Conservation (phyloP, 2,329 filamentous ascomycete genomes). For the Clonostachys byssicola region DNA sequence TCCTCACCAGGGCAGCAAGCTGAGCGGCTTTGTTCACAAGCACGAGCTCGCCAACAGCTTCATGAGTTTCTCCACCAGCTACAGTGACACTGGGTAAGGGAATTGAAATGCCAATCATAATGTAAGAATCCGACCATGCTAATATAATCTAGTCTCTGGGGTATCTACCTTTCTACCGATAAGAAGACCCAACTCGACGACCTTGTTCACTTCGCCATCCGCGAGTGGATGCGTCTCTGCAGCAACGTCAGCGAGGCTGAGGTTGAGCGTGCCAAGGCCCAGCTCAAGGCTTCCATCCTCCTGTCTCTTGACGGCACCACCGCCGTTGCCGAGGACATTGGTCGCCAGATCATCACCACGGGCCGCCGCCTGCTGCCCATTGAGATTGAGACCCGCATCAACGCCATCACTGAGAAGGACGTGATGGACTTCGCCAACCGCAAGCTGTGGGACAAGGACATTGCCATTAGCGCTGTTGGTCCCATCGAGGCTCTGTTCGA, state of each 20-base stretch:
- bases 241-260: constrained; percentile 84
- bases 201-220: constrained; percentile 95
- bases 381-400: constrained; percentile 91
- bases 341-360: constrained; percentile 96
- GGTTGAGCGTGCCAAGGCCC: constrained; percentile 96
- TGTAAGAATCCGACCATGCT: constrained; percentile 8
- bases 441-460: constrained; percentile 96
- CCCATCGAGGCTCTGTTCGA: constrained; percentile 82
- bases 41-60: constrained; percentile 98
- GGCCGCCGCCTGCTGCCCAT: constrained; percentile 85
- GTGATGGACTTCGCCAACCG: constrained; percentile 94
- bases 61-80: constrained; percentile 99
- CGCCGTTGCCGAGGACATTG: constrained; percentile 95
- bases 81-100: constrained; percentile 94
- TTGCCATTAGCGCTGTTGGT: constrained; percentile 90
- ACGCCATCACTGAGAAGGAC: constrained; percentile 88
- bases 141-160: constrained; percentile 74
- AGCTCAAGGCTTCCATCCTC: constrained; percentile 97
- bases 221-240: constrained; percentile 95
- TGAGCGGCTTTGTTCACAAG: constrained; percentile 90
- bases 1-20: constrained; percentile 95
- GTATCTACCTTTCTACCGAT: constrained; percentile 96
- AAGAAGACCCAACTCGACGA: constrained; percentile 86
- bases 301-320: constrained; percentile 97
- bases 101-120: neutral